Base-by-base conservation (phyloP, 371 early-diverging fungal genomes). In the Syncephalis fuscata region DNA sequence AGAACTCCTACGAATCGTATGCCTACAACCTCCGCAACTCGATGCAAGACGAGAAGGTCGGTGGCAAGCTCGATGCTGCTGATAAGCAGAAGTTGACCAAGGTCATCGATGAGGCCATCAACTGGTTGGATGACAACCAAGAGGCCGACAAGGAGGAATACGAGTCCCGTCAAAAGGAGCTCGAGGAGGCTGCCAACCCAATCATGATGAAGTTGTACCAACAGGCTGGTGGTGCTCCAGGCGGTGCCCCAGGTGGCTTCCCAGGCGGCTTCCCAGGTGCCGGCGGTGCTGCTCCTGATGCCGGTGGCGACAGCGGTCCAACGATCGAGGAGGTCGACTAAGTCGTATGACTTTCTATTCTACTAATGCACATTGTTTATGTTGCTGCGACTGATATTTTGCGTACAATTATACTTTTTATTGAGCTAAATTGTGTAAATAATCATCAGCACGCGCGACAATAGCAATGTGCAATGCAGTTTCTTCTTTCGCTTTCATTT, bases 111-210 rank as follows among this genome's bases (percentile, higher is more conserved):
- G 88, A 90, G 54, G 65, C 86, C 59, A 86, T 82, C 73, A 66
- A 71, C 62, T 90, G 86, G 92, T 72, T 88, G 61, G 95, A 92
- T 54, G 62, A 70, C 55, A 80, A 78, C 66, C 82, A 76, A 62
- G 89, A 90, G 71, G 93, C 86, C 26, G 71, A 80, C 61, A 92
- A 89, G 76, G 91, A 89, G 62, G 93, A 92, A 73, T 93, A 79
- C 66, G 94, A 93, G 64, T 61, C 71, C 64, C 70, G 74, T 58
- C 89, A 90, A 70, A 92, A 92, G 82, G 88, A 91, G 63, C 76
- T 96, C 48, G 94, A 96, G 73, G 78, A 71, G 52, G 59, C 82
- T 55, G 89, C 89, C 64, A 92, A 92, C 80, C 97, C 97, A 59
- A 92, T 93, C 77, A 89, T 91, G 88, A 73, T 66, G 61, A 86